phyloP scores from a whole-genome alignment of 768 basidiomycete genomes.

The Thelephora ganbajun region DNA sequence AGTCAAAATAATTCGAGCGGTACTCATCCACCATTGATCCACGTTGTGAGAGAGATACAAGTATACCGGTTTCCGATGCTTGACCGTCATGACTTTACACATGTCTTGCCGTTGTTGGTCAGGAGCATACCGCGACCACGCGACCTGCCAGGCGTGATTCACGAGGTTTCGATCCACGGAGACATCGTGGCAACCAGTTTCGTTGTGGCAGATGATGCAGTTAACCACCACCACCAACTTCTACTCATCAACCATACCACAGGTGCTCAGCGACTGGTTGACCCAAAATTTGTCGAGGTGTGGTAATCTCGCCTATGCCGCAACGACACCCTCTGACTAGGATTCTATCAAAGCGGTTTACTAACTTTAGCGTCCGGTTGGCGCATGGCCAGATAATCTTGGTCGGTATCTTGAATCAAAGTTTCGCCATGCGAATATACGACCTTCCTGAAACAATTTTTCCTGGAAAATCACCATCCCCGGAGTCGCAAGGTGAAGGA shows the following conservation, averaged over 20 bases:
- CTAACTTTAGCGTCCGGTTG: constrained; percentile 20
- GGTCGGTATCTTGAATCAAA: constrained; percentile 16
- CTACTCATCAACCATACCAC: constrained; percentile 6
- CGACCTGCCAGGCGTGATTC: constrained; percentile 2
- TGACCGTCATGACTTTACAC: background rate
- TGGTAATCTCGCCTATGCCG: background rate
- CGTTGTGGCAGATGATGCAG: background rate
- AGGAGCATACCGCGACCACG: background rate
- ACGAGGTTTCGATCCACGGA: constrained; percentile 3
- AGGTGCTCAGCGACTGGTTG: constrained; percentile 1
- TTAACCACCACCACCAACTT: constrained; percentile 1
- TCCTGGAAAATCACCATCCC: background rate
- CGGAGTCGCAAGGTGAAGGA: too few relatives aligned
- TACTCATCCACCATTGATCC: background rate
- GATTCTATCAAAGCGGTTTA: constrained; percentile 13
- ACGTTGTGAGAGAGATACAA: background rate
- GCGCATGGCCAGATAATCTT: constrained; percentile 18
- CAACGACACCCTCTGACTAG: background rate
- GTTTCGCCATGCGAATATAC: constrained; percentile 18
- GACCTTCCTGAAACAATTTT: constrained; percentile 12
- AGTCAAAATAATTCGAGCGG: background rate
- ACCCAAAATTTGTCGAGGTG: constrained; percentile 4
- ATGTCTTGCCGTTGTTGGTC: background rate
- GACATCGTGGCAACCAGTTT: constrained; percentile 5
- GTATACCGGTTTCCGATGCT: background rate